Evolutionary conservation across 495 filamentous ascomycete genomes (phyloP).

Genomic region (Daldinia concentrica): DNA sequence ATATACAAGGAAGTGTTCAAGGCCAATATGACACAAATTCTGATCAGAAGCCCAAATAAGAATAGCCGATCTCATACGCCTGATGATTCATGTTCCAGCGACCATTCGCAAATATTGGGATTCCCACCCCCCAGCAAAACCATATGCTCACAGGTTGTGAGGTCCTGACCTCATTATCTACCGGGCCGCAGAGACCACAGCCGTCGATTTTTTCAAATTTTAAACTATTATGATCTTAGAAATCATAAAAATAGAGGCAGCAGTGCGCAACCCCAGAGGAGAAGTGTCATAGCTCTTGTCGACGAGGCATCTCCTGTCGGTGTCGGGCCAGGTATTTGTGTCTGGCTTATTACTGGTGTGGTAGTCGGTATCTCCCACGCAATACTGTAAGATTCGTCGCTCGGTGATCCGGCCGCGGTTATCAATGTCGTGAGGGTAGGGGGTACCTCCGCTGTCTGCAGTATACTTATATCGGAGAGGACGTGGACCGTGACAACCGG

Average conservation of each 20-base stretch:
- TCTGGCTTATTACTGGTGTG: neutral
- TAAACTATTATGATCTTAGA: neutral
- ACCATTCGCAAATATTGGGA: neutral
- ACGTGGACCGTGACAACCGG: conserved; percentile 30
- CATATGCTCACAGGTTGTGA: neutral
- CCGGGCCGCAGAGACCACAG: neutral
- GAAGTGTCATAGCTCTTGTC: neutral
- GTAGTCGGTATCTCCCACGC: conserved; percentile 21
- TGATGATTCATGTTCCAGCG: neutral
- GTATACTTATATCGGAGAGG: conserved; percentile 22
- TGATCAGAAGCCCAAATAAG: neutral
- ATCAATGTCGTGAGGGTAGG: conserved; percentile 32
- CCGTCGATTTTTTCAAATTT: neutral
- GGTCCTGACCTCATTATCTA: neutral
- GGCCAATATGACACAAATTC: conserved; percentile 1
- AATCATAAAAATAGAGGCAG: conserved; percentile 22
- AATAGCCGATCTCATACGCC: neutral
- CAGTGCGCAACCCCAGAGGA: conserved; percentile 26
- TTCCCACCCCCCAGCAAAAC: neutral
- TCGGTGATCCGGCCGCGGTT: conserved; percentile 31
- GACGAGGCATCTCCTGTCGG: conserved; percentile 23
- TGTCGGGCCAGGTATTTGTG: neutral
- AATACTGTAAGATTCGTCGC: conserved; percentile 23
- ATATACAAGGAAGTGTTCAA: conserved; percentile 18
- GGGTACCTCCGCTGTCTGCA: conserved; percentile 23